These are phyloP conservation scores for Saccharomycopsis babjevae DNA, from an alignment of 805 yeast species.

Conservation along the genomic window DNA sequence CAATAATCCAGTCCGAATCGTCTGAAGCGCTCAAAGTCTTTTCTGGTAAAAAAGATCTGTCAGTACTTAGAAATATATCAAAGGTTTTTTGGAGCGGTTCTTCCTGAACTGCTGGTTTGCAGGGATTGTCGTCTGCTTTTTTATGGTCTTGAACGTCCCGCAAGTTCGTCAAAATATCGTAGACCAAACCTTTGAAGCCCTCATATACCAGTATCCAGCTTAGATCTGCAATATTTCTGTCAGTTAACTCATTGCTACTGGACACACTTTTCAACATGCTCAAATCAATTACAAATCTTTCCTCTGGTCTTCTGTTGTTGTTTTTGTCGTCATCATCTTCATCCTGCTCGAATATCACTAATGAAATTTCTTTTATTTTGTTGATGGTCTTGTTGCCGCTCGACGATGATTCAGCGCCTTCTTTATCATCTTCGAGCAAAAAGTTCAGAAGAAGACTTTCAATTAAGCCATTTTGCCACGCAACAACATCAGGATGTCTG, in stretches of 20 bases:
- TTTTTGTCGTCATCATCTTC: not conserved
- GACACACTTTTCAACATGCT: not conserved
- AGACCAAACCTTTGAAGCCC: conserved; percentile 5
- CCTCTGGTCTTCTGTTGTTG: conserved; percentile 1
- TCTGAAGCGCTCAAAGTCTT: not conserved
- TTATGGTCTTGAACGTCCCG: not conserved
- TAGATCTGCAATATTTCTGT: not conserved
- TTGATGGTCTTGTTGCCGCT: not conserved
- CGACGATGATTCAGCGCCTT: not conserved
- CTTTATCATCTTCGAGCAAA: not conserved
- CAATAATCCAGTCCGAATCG: conserved; percentile 3
- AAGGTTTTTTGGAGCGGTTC: not conserved
- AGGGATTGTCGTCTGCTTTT: not conserved
- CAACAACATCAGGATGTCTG: conserved; percentile 13
- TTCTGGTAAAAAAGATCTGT: not conserved
- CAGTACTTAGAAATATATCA: conserved; percentile 12
- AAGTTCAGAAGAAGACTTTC: conserved; percentile 6
- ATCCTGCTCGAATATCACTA: conserved; percentile 8
- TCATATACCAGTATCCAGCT: conserved; percentile 15
- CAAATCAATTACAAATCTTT: conserved; percentile 11
- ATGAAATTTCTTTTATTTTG: conserved; percentile 6
- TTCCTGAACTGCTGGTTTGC: not conserved
- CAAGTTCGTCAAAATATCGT: conserved; percentile 5
- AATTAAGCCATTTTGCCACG: conserved; percentile 13
- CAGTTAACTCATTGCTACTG: not conserved